Base-by-base conservation (phyloP, 116 monocot species). In the Cymodocea nodosa region DNA sequence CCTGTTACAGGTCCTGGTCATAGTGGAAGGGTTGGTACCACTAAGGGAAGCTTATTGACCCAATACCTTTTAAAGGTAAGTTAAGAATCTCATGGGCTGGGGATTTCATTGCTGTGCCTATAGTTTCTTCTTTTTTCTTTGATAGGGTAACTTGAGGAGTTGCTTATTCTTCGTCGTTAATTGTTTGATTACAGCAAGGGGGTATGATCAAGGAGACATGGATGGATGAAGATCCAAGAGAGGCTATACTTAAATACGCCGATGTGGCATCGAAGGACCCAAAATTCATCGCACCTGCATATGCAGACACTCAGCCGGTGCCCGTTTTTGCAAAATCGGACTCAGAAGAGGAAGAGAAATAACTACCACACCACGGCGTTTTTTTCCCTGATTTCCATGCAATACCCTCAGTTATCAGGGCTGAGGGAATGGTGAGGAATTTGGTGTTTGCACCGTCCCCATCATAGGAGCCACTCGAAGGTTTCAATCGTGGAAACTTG, bases 201-300 rank as follows among this genome's bases (percentile, higher is more conserved):
- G 95, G 95, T 50, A 59, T 97, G 60, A 76, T 97, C 49, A 90
- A 90, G 79, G 95, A 97, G 73, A 97, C 87, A 3, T 90, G 95
- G 91, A 97, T 97, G 91, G 95, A 97, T 3, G 95, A 94, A 67
- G 94, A 94, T 74, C 94, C 94, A 50, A 87, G 95, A 69, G 95
- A 97, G 53, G 95, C 95, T 44, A 97, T 97, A 58, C 83, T 97
- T 36, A 90, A 88, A 65, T 88, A 85, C 74, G 91, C 95, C 35
- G 95, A 97, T 69, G 80, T 54, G 19, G 95, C 95, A 7, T 79
- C 77, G 23, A 87, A 90, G 75, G 91, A 97, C 30, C 95, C 91
- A 15, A 87, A 78, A 67, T 90, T 74, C 66, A 97, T 97, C 30
- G 90, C 95, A 36, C 95, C 91, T 59, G 90, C 95, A 63, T 97